Evolutionary conservation across 257 asterid genomes (phyloP), one percentile per base, ranked within the genome.

Genomic region (Jasminum sambac): DNA sequence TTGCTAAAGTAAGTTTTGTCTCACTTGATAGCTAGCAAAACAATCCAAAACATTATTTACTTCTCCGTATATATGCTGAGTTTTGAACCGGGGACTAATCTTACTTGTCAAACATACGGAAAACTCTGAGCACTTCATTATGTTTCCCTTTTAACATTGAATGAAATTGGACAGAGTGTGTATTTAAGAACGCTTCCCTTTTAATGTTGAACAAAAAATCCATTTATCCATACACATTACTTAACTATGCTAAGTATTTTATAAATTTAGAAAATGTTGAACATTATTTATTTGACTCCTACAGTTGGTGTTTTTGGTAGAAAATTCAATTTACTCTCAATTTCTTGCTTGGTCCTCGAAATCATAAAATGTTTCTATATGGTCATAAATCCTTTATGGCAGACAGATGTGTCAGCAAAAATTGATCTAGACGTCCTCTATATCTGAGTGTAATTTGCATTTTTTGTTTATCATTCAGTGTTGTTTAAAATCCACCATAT

Each of bases 211-310:
- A 46, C n/a, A 8, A 4, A 42, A 23, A 39, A 10, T 11, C 61
- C 61, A 40, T 37, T 60, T 57, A 52, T 50, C 16, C 64, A 0
- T 39, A 60, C 52, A 11, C 50, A 46, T 5, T 70, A 67, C 26
- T 2, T 17, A 12, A 40, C 39, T 41, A 42, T n/a, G 6, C 19
- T 23, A 43, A n/a, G 9, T n/a, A 2, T 70, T 40, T 60, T 19
- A 25, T 24, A 42, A 14, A 13, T 12, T 62, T 9, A 19, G 37
- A 42, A 42, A 11, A 26, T 30, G 36, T 4, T 61, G 42, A 3
- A 42, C 30, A 7, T 41, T 40, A 43, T 36, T 44, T 44, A 23
- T 72, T 72, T 48, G 50, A n/a, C 39, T 63, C 25, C n/a, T n/a
- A 42, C 17, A 14, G 21, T 26, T 41, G 12, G 43, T 5, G 14